These are phyloP conservation scores for Arthrobotrys musiformis DNA, from an alignment of 2,329 filamentous ascomycete genomes.

Conservation along the genomic window DNA sequence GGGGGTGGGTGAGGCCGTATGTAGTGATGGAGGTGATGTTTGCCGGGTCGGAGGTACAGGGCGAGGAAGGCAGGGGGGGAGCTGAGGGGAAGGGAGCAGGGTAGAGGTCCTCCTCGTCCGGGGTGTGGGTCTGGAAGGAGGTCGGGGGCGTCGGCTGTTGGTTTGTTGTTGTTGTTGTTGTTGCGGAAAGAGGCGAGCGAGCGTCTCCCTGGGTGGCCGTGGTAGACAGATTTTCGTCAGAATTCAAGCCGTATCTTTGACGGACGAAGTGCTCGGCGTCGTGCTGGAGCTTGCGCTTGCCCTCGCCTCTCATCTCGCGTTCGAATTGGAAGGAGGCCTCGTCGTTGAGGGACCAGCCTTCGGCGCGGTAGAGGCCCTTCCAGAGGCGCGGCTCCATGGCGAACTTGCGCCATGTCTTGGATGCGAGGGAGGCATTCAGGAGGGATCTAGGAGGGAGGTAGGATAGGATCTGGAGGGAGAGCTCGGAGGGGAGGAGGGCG, in stretches of 20 bases:
- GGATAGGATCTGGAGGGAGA: slow-evolving; percentile 87
- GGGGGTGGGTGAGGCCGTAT: slow-evolving; percentile 69
- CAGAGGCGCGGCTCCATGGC: slow-evolving; percentile 86
- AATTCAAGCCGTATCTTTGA: slow-evolving; percentile 37
- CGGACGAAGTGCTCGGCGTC: slow-evolving; percentile 42
- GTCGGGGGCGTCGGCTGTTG: slow-evolving; percentile 47
- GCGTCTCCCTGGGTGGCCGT: slow-evolving; percentile 36
- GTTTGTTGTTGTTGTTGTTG: slow-evolving; percentile 60
- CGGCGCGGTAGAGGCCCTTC: slow-evolving; percentile 81
- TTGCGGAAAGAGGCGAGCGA: slow-evolving; percentile 63
- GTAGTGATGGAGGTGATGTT: slow-evolving; percentile 64
- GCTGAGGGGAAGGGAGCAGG: slow-evolving; percentile 30
- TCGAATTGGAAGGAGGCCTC: slow-evolving; percentile 76
- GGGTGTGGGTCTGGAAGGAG: slow-evolving; percentile 41
- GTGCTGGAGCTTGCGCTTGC: slow-evolving; percentile 43
- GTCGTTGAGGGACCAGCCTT: slow-evolving; percentile 83
- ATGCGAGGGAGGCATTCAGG: slow-evolving; percentile 80
- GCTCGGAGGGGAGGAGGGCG: slow-evolving; percentile 83
- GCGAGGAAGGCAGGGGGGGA: slow-evolving; percentile 27
- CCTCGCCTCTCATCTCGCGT: slow-evolving; percentile 66
- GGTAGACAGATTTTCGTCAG: slow-evolving; percentile 36
- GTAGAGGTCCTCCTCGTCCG: slow-evolving; percentile 53
- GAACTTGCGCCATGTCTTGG: slow-evolving; percentile 81
- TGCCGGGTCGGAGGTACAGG: slow-evolving; percentile 49
- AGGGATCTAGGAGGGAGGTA: slow-evolving; percentile 85